Evolutionary conservation across 768 basidiomycete species (phyloP).

Genomic region (Phylloporus sp.): DNA sequence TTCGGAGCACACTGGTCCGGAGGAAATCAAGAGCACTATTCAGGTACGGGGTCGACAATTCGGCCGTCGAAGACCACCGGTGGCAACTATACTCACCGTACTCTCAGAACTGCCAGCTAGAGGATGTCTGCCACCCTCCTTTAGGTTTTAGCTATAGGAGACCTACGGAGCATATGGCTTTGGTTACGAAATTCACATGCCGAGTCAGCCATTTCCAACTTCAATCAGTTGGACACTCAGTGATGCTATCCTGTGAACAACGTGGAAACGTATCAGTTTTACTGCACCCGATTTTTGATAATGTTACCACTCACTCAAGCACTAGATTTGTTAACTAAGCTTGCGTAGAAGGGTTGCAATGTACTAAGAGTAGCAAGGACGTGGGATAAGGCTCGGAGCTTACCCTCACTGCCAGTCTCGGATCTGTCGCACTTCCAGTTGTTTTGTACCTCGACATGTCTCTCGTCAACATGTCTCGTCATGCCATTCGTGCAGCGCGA

Average conservation of each 20-base stretch:
- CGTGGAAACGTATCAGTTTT: no score
- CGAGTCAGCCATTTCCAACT: no score
- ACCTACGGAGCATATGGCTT: no score
- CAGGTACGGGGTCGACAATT: background rate
- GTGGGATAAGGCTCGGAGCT: background rate
- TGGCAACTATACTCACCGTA: background rate
- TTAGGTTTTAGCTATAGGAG: no score
- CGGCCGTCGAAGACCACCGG: background rate
- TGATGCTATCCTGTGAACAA: no score
- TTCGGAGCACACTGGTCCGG: constrained; percentile 8
- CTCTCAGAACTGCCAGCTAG: background rate
- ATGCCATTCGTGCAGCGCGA: constrained; percentile 2
- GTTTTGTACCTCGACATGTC: constrained; percentile 14
- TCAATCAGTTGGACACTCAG: no score
- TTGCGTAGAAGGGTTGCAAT: no score
- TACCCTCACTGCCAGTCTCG: background rate
- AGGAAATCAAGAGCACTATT: background rate
- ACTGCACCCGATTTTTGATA: no score
- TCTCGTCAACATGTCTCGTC: constrained; percentile 7
- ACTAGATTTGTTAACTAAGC: no score
- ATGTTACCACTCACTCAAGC: no score
- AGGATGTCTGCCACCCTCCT: no score
- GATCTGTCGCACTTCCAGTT: background rate
- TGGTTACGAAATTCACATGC: background rate
- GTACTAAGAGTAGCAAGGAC: no score